Conservation (phyloP, 345 rosid species). For the Hibiscus trionum region DNA sequence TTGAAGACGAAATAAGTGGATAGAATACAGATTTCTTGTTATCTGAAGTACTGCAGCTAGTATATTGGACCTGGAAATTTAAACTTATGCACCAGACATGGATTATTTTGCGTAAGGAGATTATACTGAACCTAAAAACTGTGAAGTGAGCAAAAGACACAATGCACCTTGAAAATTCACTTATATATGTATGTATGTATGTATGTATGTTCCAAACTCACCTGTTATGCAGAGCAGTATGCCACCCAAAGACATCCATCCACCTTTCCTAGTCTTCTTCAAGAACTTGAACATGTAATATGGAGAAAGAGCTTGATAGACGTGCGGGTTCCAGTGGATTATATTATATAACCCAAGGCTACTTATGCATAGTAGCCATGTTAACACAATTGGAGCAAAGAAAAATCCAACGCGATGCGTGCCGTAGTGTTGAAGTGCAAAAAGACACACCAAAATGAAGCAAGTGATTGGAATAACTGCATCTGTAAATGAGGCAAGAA, state of each 20-base stretch:
- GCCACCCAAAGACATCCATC: constrained; percentile 99
- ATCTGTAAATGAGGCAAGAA: constrained; percentile 40
- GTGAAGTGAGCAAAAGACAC: not conserved
- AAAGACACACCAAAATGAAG: constrained; percentile 88
- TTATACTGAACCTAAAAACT: not conserved
- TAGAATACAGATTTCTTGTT: not conserved
- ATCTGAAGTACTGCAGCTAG: not conserved
- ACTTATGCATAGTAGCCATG: constrained; percentile 86
- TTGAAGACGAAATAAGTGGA: not conserved
- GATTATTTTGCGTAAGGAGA: not conserved
- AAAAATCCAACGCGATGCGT: constrained; percentile 87
- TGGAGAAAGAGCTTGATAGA: constrained; percentile 92
- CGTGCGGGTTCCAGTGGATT: constrained; percentile 75
- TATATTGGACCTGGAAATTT: no score
- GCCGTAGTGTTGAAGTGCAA: constrained; percentile 96
- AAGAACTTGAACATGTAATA: constrained; percentile 94
- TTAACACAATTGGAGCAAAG: constrained; percentile 81
- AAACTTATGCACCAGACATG: not conserved
- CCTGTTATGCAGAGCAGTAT: constrained; percentile 95
- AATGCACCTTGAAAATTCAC: not conserved
- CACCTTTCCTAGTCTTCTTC: constrained; percentile 83
- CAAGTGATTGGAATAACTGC: constrained; percentile 95
- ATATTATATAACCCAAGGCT: constrained; percentile 88
- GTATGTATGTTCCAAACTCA: constrained; percentile 14
- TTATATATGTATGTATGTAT: not conserved